A percentile compares a stretch with the other conserved stretches of the same genome.
phyloP scores from a whole-genome alignment of 2,329 filamentous ascomycete species.

The Diaporthe citri region DNA sequence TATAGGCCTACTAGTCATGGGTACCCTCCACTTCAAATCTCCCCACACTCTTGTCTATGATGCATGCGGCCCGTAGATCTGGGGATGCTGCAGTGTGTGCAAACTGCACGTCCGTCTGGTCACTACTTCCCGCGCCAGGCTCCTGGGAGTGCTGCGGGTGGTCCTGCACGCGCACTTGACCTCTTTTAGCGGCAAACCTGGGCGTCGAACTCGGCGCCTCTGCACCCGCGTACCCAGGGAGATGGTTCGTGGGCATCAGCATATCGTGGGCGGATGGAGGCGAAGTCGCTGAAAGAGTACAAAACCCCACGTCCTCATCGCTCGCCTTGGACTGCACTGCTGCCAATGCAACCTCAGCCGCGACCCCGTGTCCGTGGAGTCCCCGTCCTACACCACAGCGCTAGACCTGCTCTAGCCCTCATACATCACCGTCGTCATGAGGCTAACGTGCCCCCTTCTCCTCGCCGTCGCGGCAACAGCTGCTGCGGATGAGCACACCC shows the following conservation, averaged over 20 bases:
- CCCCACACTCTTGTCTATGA: constrained; percentile 5
- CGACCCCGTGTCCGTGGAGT: neutral
- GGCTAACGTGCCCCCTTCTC: neutral
- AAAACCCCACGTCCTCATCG: neutral
- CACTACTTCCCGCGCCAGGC: neutral
- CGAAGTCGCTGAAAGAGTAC: neutral
- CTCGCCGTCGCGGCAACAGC: constrained; percentile 3
- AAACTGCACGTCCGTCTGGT: neutral
- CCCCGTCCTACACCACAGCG: neutral
- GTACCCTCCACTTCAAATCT: constrained; percentile 1
- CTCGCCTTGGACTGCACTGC: neutral
- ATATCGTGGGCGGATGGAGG: neutral
- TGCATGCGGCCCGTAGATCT: neutral
- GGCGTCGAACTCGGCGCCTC: neutral
- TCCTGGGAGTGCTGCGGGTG: neutral
- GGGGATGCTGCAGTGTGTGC: neutral
- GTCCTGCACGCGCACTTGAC: neutral
- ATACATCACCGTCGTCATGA: neutral
- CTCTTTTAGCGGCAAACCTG: constrained; percentile 4
- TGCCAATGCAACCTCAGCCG: neutral
- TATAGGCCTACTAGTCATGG: neutral
- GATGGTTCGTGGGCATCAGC: constrained; percentile 8
- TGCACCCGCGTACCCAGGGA: neutral
- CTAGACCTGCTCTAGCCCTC: neutral
- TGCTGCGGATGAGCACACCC: neutral